A percentile compares a stretch with the other conserved stretches of the same genome.
Evolutionary conservation across 2,329 filamentous ascomycete genomes (phyloP).

Genomic region (Penicillium freii): DNA sequence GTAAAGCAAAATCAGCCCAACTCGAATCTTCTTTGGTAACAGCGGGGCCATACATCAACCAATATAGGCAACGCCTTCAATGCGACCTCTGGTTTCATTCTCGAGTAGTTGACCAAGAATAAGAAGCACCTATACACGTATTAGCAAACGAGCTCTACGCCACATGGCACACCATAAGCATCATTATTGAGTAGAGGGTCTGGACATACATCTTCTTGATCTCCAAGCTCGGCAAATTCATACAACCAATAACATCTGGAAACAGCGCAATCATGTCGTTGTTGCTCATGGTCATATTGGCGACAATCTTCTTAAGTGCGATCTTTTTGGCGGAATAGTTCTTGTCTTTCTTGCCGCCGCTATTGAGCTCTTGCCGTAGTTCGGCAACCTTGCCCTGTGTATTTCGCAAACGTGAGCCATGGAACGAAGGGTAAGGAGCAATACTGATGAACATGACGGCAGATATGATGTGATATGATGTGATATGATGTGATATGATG

Average conservation of each 20-base stretch:
- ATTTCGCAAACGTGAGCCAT: constrained; percentile 36
- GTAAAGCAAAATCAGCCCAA: constrained; percentile 9
- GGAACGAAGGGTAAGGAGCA: constrained; percentile 27
- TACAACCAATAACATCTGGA: constrained; percentile 90
- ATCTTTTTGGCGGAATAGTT: constrained; percentile 94
- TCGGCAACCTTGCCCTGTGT: constrained; percentile 97
- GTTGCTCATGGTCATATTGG: constrained; percentile 99
- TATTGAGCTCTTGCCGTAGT: constrained; percentile 89
- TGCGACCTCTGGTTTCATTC: constrained; percentile 90
- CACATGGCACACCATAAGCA: background rate
- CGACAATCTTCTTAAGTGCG: constrained; percentile 97
- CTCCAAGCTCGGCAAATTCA: constrained; percentile 90
- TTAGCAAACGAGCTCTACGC: constrained; percentile 11
- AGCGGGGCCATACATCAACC: constrained; percentile 60
- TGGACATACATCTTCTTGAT: constrained; percentile 93
- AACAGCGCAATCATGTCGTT: constrained; percentile 99
- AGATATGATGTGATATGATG: background rate
- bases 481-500: background rate
- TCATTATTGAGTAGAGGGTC: background rate
- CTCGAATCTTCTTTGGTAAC: background rate
- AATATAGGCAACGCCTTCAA: constrained; percentile 88
- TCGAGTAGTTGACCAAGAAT: constrained; percentile 94
- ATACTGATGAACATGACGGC: constrained; percentile 31
- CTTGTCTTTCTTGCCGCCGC: constrained; percentile 96
- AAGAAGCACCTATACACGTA: constrained; percentile 76